Evolutionary conservation across 169 alveolate species (phyloP), one percentile per base, ranked within the genome.

Genomic region (Plasmodium berghei): DNA sequence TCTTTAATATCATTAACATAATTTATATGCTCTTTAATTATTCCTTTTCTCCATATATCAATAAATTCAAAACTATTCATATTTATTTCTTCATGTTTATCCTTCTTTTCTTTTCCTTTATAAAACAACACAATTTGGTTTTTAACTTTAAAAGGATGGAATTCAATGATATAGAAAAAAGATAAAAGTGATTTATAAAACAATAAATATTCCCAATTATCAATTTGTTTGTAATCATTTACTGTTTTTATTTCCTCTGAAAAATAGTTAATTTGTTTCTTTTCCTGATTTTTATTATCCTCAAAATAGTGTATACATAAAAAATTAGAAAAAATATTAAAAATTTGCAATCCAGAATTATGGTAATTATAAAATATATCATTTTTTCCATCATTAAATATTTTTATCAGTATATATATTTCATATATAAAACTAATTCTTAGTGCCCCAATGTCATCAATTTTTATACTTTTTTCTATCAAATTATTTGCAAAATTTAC

Each of bases 21-120:
- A 42, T 63, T 12, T 28, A 9, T 22, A 42, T 34, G 72, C 0
- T 64, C 40, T 46, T 62, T 58, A 28, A 63, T 1, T 40, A 77
- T 77, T 28, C 72, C 52, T 10, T 56, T 54, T 77, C 77, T 77
- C 89, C 89, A 77, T 40, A 49, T 20, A 54, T 62, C 70, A 24
- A 26, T 67, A 45, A 5, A 46, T 28, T n/a, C 34, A 16, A 20
- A 34, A 28, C n/a, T 18, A 20, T 74, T 73, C 42, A 5, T 1
- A 1, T 45, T 48, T 26, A 61, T 12, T 12, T 63, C 70, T 56
- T 34, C 18, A 5, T 46, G 1, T 1, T 34, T 34, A 4, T 34
- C 3, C 0, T 34, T 34, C 8, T 0, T 34, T 34, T 34, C 5
- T 0, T 34, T 2, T 8, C 42, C 42, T 3, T 49, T 26, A 2